Percentiles rank a stretch among this genome's conserved stretches.
Evolutionary conservation across 495 filamentous ascomycete genomes (phyloP).

Genomic region (Penicillium psychrofluorescens): DNA sequence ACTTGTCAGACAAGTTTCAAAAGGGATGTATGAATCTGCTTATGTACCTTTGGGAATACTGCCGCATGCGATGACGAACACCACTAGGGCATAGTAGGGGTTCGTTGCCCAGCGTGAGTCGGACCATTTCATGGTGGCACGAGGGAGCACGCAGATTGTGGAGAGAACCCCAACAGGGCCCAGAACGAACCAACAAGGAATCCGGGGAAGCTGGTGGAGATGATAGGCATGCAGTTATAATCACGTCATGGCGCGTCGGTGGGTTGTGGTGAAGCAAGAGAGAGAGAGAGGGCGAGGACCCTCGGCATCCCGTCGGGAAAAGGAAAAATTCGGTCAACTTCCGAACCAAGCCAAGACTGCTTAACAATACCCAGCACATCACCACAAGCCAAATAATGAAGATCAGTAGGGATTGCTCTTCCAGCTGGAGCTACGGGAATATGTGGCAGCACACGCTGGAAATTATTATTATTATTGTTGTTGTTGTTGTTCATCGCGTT

Average conservation of each 20-base stretch:
- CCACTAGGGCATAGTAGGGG: slow-evolving; percentile 33
- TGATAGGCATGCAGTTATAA: not conserved
- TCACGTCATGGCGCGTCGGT: slow-evolving; percentile 2
- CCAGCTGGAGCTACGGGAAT: too few species aligned
- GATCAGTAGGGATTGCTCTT: too few species aligned
- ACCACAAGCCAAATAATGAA: too few species aligned
- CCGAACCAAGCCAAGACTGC: not conserved
- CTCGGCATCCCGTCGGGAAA: slow-evolving; percentile 11
- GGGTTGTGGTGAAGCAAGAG: not conserved
- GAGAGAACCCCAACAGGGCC: not conserved
- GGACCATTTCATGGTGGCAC: not conserved
- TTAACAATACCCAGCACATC: too few species aligned
- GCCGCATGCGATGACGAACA: slow-evolving; percentile 34
- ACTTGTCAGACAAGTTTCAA: not conserved
- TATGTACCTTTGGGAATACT: slow-evolving; percentile 37
- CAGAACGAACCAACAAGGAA: not conserved
- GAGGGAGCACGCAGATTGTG: slow-evolving; percentile 1
- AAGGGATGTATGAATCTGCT: not conserved
- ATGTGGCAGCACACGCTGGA: too few species aligned
- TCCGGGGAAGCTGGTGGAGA: not conserved
- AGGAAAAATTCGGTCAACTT: slow-evolving; percentile 7
- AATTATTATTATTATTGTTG: too few species aligned
- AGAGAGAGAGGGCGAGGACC: not conserved
- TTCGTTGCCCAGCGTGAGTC: slow-evolving; percentile 29
- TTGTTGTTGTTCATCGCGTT: too few species aligned